Percentiles rank a stretch among this genome's conserved stretches.
phyloP scores from a whole-genome alignment of 495 filamentous ascomycete genomes.

The Hyaloscypha variabilis region DNA sequence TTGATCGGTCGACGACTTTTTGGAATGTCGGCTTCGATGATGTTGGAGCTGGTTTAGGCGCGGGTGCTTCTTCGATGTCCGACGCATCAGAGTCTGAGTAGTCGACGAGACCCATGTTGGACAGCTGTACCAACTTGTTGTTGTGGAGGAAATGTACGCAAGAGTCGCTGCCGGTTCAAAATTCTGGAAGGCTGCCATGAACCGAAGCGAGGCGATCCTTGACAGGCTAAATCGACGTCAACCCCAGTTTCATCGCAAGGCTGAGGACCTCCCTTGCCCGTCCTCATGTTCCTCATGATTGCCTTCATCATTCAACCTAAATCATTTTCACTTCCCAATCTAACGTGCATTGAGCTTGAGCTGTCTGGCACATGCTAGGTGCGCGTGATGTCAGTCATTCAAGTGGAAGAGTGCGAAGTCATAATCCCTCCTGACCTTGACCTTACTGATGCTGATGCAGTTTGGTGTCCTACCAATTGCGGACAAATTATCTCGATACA shows the following conservation, averaged over 20 bases:
- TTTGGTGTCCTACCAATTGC: constrained; percentile 91
- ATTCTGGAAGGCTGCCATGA: constrained; percentile 14
- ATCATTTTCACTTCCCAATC: neutral
- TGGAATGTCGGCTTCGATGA: constrained; percentile 54
- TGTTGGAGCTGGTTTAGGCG: constrained; percentile 31
- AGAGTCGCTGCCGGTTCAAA: neutral
- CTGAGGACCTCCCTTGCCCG: constrained; percentile 2
- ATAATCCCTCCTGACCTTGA: neutral
- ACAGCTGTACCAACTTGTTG: neutral
- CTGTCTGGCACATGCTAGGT: constrained; percentile 8
- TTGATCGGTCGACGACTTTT: constrained; percentile 76
- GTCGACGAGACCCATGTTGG: constrained; percentile 71
- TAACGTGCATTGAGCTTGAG: neutral
- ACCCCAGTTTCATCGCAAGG: constrained; percentile 14
- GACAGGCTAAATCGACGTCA: neutral
- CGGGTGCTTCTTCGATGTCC: constrained; percentile 54
- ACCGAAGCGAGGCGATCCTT: neutral
- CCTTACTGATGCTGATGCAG: constrained; percentile 44
- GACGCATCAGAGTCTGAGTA: constrained; percentile 87
- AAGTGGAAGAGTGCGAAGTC: constrained; percentile 87
- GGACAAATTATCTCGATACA: constrained; percentile 84
- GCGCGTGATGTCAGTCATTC: constrained; percentile 80
- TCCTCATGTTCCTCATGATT: neutral
- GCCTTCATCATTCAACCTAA: neutral
- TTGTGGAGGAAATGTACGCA: no score